A percentile compares a stretch with the other conserved stretches of the same genome.
phyloP scores from a whole-genome alignment of 345 rosid genomes.

The Tarenaya hassleriana region DNA sequence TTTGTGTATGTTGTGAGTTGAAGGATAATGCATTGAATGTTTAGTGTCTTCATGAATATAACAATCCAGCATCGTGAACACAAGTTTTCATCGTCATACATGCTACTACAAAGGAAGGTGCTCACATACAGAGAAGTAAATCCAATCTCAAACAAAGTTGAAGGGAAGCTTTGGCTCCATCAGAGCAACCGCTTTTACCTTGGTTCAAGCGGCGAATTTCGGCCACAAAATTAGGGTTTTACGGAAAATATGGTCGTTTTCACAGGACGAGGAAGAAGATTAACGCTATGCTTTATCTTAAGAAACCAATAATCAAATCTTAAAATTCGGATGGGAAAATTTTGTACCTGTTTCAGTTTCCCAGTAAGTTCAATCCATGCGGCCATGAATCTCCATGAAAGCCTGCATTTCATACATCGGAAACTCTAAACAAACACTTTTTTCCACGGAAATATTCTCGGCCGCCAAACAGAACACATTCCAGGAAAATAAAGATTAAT shows the following conservation, averaged over 20 bases:
- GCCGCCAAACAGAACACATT: neutral
- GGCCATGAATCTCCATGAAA: constrained; percentile 50
- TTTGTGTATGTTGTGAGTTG: too few species aligned
- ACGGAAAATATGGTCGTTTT: neutral
- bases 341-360: constrained; percentile 44
- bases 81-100: neutral
- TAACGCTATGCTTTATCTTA: too few species aligned
- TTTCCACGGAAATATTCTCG: neutral
- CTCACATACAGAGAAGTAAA: neutral
- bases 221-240: neutral
- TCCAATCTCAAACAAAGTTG: constrained; percentile 7
- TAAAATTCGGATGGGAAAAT: too few species aligned
- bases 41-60: constrained; percentile 56
- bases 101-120: too few species aligned
- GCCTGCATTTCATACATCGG: constrained; percentile 25
- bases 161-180: too few species aligned
- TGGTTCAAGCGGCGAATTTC: neutral
- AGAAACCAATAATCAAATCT: too few species aligned
- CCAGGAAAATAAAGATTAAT: neutral
- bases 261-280: neutral
- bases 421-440: neutral
- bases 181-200: neutral
- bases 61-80: neutral
- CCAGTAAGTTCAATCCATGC: constrained; percentile 52
- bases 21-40: constrained; percentile 90